phyloP scores from a whole-genome alignment of 2,329 filamentous ascomycete genomes.

The Beauveria pseudobassiana region DNA sequence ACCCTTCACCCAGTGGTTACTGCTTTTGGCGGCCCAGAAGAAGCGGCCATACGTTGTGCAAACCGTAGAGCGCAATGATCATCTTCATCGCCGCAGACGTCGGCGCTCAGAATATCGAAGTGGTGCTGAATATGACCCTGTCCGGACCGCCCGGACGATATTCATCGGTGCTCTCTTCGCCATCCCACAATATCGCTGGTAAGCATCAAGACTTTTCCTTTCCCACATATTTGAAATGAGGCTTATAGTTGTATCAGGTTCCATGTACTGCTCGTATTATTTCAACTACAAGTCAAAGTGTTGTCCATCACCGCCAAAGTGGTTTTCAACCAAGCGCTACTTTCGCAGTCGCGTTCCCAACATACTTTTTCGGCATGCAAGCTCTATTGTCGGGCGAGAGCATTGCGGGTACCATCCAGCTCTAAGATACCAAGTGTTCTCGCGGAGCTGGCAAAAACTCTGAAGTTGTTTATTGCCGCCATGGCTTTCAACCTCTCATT shows the following conservation, averaged over 20 bases:
- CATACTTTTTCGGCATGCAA: conserved; percentile 77
- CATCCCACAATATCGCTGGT: conserved; percentile 81
- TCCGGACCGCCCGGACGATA: conserved; percentile 63
- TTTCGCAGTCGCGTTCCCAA: conserved; percentile 79
- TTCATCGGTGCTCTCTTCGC: conserved; percentile 64
- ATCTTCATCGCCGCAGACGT: conserved; percentile 76
- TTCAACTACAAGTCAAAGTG: conserved; percentile 75
- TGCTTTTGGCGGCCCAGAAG: conserved; percentile 64
- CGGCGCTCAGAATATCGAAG: conserved; percentile 65
- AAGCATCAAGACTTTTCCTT: conserved; percentile 20
- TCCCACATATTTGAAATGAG: background rate
- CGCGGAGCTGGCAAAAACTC: conserved; percentile 67
- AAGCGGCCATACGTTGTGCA: conserved; percentile 73
- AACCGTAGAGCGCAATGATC: conserved; percentile 62
- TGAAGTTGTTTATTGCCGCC: conserved; percentile 70
- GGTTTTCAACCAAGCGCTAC: conserved; percentile 67
- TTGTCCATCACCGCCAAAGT: conserved; percentile 72
- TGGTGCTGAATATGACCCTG: conserved; percentile 56
- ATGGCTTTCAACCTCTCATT: conserved; percentile 86
- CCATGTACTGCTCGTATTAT: conserved; percentile 68
- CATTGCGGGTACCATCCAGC: conserved; percentile 56
- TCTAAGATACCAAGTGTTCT: conserved; percentile 71
- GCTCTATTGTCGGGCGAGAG: conserved; percentile 64
- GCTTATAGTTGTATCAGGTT: conserved; percentile 44
- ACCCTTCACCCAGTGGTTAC: conserved; percentile 45